Conservation (phyloP, 2,329 filamentous ascomycete species). For the Macrophomina phaseolina region DNA sequence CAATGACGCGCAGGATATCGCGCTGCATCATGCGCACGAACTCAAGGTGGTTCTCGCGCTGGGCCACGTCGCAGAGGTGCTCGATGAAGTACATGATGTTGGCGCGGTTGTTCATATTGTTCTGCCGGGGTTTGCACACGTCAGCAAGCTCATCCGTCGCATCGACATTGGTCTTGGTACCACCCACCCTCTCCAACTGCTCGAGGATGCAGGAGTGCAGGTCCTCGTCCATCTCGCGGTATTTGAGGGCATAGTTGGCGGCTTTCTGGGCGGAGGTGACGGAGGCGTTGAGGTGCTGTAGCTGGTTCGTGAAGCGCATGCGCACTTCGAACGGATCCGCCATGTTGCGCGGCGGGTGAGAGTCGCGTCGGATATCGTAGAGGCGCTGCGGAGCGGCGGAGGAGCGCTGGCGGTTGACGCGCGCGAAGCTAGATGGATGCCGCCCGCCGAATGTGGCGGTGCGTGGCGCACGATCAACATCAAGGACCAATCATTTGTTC, state of each 20-base stretch:
- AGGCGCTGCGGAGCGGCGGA: not conserved
- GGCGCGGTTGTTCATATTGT: slow-evolving; percentile 93
- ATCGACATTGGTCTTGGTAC: not conserved
- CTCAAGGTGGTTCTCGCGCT: slow-evolving; percentile 74
- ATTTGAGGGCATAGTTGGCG: slow-evolving; percentile 91
- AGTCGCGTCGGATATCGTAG: not conserved
- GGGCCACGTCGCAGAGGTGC: slow-evolving; percentile 85
- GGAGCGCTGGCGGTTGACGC: not conserved
- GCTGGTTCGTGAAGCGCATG: slow-evolving; percentile 90
- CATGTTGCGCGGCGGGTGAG: slow-evolving; percentile 51
- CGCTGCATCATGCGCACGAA: slow-evolving; percentile 95
- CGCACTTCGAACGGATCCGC: slow-evolving; percentile 96
- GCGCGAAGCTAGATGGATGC: not conserved
- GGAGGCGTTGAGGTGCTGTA: slow-evolving; percentile 90
- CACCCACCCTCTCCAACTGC: slow-evolving; percentile 77
- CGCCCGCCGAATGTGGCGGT: not conserved
- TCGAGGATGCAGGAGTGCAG: slow-evolving; percentile 96
- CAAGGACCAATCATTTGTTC: not conserved
- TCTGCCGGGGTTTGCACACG: slow-evolving; percentile 54
- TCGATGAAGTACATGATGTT: slow-evolving; percentile 99
- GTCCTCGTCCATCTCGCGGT: slow-evolving; percentile 95
- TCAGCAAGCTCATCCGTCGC: not conserved
- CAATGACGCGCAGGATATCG: slow-evolving; percentile 89
- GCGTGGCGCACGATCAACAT: not conserved
- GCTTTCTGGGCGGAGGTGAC: slow-evolving; percentile 89